These are phyloP conservation scores for Saccharomycopsis fibuligera DNA, from an alignment of 805 yeast species.

Conservation along the genomic window DNA sequence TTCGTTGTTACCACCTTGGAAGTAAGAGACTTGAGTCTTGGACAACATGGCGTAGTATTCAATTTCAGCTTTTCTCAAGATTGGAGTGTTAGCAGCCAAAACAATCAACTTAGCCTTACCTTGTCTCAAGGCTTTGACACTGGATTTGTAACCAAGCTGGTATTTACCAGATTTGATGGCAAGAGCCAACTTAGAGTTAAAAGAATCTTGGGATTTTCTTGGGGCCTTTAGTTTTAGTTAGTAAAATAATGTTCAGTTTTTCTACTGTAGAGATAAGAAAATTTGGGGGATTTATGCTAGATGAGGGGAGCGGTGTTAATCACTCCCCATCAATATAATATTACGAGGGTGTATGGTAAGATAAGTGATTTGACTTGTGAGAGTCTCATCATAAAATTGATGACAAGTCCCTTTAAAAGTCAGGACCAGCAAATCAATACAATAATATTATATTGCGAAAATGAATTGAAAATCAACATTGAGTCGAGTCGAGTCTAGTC, in stretches of 20 bases:
- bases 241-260: not conserved
- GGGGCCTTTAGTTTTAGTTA: constrained; percentile 66
- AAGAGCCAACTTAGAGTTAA: constrained; percentile 97
- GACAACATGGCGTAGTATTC: constrained; percentile 99
- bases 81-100: constrained; percentile 99
- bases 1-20: constrained; percentile 99
- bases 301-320: no score
- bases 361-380: no score
- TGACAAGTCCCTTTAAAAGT: not conserved
- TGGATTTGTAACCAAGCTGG: constrained; percentile 99
- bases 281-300: no score
- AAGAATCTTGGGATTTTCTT: constrained; percentile 87
- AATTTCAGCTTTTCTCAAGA: constrained; percentile 98
- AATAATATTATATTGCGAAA: no score
- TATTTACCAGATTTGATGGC: constrained; percentile 99
- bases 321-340: no score
- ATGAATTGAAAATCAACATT: no score
- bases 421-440: not conserved
- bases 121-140: constrained; percentile 95
- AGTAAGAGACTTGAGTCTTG: constrained; percentile 94
- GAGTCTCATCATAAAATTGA: not conserved
- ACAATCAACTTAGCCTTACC: constrained; percentile 98
- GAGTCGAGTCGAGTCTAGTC: no score
- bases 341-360: no score
- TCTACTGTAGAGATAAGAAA: not conserved